A percentile compares a stretch with the other conserved stretches of the same genome.
phyloP scores from a whole-genome alignment of 176 grass and related monocot species.

The Elymus sibiricus region DNA sequence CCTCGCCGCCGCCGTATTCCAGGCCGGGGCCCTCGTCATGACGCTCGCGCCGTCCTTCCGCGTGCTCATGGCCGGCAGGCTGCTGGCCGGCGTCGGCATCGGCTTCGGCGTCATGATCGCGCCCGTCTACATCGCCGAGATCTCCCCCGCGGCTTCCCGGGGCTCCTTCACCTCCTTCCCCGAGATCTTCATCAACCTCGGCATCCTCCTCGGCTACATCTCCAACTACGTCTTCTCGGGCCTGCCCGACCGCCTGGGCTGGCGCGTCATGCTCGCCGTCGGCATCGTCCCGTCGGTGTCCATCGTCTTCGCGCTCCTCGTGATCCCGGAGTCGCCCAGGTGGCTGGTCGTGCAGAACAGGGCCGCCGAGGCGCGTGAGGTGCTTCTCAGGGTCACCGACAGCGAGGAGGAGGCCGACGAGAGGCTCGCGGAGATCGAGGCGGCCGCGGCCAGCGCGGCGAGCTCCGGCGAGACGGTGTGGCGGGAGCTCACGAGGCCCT shows the following conservation, averaged over 20 bases:
- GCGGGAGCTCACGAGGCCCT: conserved; percentile 60
- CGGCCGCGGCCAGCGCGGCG: conserved; percentile 31
- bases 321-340: conserved; percentile 76
- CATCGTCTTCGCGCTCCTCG: conserved; percentile 53
- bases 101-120: conserved; percentile 76
- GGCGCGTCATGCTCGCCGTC: conserved; percentile 59
- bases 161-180: conserved; percentile 64
- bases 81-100: conserved; percentile 67
- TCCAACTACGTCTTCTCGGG: conserved; percentile 57
- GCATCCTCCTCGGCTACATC: conserved; percentile 73
- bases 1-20: conserved; percentile 61
- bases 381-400: conserved; percentile 53
- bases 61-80: conserved; percentile 54
- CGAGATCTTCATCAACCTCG: conserved; percentile 75
- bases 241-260: conserved; percentile 54
- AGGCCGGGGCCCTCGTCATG: conserved; percentile 56
- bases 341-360: conserved; percentile 64
- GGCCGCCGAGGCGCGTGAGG: conserved; percentile 30
- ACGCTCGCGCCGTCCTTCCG: conserved; percentile 59
- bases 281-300: conserved; percentile 63
- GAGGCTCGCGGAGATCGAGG: conserved; percentile 66
- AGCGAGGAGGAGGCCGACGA: conserved; percentile 47
- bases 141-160: conserved; percentile 50
- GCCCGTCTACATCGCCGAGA: conserved; percentile 75
- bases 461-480: conserved; percentile 46